These are phyloP conservation scores for Colletotrichum navitas DNA, from an alignment of 2,329 filamentous ascomycete genomes.

Conservation along the genomic window DNA sequence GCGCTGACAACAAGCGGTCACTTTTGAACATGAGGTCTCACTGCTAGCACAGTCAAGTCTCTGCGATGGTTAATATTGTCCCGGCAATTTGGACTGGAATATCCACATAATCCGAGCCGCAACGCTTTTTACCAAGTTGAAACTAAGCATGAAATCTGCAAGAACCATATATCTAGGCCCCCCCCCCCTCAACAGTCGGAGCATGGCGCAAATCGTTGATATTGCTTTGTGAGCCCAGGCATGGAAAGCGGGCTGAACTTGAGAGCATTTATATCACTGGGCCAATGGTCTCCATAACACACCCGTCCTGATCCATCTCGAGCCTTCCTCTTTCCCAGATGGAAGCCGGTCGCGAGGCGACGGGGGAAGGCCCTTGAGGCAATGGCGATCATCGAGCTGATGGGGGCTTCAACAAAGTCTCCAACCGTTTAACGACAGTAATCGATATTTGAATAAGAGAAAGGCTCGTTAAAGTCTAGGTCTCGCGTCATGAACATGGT, in stretches of 20 bases:
- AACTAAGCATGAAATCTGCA: background rate
- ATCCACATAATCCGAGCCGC: too few species aligned
- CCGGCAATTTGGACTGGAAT: background rate
- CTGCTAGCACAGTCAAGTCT: background rate
- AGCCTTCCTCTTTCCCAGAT: background rate
- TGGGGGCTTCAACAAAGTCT: background rate
- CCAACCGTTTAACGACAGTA: background rate
- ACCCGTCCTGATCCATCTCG: background rate
- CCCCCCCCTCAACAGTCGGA: background rate
- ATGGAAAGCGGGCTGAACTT: background rate
- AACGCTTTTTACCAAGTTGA: background rate
- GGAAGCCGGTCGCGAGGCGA: background rate
- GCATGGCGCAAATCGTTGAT: background rate
- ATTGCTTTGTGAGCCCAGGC: background rate
- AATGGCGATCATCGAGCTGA: background rate
- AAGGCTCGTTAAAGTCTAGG: background rate
- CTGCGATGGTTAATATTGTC: background rate
- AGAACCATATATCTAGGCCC: background rate
- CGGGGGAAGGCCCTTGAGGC: background rate
- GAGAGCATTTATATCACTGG: background rate
- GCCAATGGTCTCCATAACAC: background rate
- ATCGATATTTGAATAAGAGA: background rate
- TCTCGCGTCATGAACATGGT: background rate
- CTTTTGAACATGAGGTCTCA: background rate
- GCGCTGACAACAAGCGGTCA: background rate